A percentile compares a stretch with the other conserved stretches of the same genome.
These are phyloP conservation scores for Aspergillus saccharolyticus DNA, from an alignment of 495 filamentous ascomycete genomes.

Conservation along the genomic window DNA sequence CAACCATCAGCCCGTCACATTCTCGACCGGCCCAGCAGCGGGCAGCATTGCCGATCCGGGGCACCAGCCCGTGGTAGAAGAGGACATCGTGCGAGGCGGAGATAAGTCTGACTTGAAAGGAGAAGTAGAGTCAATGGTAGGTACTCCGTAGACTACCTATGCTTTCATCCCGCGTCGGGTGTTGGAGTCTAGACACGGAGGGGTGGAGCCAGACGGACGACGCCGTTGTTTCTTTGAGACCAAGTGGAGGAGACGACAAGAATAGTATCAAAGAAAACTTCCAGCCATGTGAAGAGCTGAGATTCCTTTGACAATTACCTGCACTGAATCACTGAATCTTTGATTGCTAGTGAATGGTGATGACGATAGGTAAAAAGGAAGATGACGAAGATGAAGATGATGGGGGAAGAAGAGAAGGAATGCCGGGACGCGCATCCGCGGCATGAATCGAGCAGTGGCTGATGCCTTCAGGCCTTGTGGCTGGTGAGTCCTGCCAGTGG, in stretches of 20 bases:
- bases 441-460: background rate
- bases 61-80: conserved; percentile 5
- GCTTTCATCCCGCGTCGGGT: background rate
- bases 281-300: background rate
- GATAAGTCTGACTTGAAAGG: background rate
- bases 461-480: background rate
- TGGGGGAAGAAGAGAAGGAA: background rate
- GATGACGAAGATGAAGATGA: background rate
- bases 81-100: background rate
- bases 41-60: conserved; percentile 12
- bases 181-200: conserved; percentile 1
- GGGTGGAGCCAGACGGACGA: background rate
- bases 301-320: background rate
- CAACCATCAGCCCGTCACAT: conserved; percentile 11
- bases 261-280: background rate
- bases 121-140: no score
- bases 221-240: conserved; percentile 2
- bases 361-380: background rate
- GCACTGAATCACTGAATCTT: background rate
- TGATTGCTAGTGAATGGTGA: no score
- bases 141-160: background rate
- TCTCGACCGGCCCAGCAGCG: conserved; percentile 5
- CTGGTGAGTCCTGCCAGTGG: background rate
- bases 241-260: background rate
- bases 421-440: background rate